A percentile compares a stretch with the other conserved stretches of the same genome.
Conservation (phyloP, 2,329 filamentous ascomycete genomes). For the Thermothelomyces thermophilus region DNA sequence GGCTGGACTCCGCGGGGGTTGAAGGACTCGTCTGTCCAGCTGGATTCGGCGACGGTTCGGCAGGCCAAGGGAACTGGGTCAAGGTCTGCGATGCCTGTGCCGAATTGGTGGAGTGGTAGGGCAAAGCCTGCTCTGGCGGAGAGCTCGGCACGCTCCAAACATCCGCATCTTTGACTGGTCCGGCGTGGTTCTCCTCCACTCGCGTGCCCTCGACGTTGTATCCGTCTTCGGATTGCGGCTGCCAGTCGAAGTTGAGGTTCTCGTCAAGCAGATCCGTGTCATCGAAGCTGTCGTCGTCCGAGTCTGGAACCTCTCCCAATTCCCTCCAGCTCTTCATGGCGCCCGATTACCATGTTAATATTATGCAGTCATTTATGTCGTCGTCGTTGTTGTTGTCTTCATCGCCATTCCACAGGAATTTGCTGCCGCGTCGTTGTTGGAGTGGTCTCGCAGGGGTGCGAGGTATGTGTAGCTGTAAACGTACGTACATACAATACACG, state of each 20-base stretch:
- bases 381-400: too few relatives aligned
- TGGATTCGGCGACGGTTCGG: background rate
- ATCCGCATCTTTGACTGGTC: slow-evolving; percentile 9
- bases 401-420: too few relatives aligned
- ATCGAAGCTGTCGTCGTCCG: slow-evolving; percentile 43
- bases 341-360: slow-evolving; percentile 18
- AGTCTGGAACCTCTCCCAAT: slow-evolving; percentile 45
- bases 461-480: background rate
- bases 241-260: background rate
- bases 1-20: background rate
- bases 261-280: slow-evolving; percentile 17
- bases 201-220: background rate
- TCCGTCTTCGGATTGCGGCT: background rate
- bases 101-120: background rate
- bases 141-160: slow-evolving; percentile 21
- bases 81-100: slow-evolving; percentile 8
- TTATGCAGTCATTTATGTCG: slow-evolving; percentile 1
- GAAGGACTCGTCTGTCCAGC: background rate
- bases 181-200: background rate
- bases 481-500: too few relatives aligned
- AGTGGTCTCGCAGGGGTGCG: background rate
- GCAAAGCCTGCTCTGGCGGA: background rate
- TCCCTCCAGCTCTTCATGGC: slow-evolving; percentile 44
- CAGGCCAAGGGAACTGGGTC: slow-evolving; percentile 7
- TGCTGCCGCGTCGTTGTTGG: background rate